Conservation (phyloP, 768 basidiomycete species). For the Podaxis sp. region DNA sequence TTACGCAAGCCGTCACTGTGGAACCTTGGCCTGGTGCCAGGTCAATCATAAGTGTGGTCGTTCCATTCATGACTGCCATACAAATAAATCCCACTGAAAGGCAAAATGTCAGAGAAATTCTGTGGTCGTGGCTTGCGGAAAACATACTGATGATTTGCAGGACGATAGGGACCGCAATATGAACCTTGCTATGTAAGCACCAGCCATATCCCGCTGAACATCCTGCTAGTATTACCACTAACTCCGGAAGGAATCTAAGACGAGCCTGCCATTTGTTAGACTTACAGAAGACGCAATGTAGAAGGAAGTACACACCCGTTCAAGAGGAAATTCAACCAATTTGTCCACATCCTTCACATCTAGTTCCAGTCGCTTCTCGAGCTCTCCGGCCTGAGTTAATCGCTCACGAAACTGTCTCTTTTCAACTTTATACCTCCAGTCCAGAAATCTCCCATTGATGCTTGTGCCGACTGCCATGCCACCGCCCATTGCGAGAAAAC, state of each 20-base stretch:
- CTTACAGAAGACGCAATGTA: not conserved
- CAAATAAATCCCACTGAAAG: constrained; percentile 44
- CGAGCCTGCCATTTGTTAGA: constrained; percentile 14
- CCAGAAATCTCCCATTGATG: constrained; percentile 55
- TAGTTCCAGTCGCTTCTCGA: not conserved
- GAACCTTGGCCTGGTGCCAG: constrained; percentile 57
- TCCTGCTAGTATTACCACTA: constrained; percentile 27
- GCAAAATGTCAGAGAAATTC: not conserved
- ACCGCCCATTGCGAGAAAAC: constrained; percentile 73
- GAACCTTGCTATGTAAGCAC: constrained; percentile 44
- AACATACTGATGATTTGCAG: constrained; percentile 34
- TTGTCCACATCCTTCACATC: not conserved
- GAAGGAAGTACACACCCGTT: not conserved
- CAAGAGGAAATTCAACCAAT: constrained; percentile 1
- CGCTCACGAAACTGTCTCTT: constrained; percentile 26
- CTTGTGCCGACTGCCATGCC: constrained; percentile 64
- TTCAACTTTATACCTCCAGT: constrained; percentile 52
- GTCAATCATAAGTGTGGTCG: constrained; percentile 64
- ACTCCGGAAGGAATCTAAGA: constrained; percentile 15
- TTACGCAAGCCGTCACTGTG: constrained; percentile 67
- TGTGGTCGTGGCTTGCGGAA: not conserved
- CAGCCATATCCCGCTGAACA: constrained; percentile 57
- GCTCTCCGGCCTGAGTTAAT: not conserved
- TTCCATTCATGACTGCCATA: constrained; percentile 49
- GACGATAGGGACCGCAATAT: constrained; percentile 49